A percentile compares a stretch with the other conserved stretches of the same genome.
phyloP scores from a whole-genome alignment of 2,329 filamentous ascomycete genomes.

The Alternaria triticimaculans region DNA sequence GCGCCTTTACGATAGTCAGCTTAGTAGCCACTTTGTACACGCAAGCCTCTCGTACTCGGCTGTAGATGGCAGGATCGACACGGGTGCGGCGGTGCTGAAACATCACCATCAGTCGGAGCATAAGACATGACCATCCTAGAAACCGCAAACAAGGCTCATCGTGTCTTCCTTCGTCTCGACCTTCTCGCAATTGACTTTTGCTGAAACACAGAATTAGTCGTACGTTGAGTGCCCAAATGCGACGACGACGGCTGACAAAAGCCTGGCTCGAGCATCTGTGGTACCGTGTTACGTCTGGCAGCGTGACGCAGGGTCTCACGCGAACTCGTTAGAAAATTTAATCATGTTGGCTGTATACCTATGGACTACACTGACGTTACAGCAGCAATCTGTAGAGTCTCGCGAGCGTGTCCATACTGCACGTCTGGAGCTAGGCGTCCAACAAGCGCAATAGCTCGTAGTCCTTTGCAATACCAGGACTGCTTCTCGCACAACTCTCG shows the following conservation, averaged over 20 bases:
- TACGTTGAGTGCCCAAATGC: neutral
- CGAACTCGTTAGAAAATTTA: neutral
- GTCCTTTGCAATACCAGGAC: constrained; percentile 46
- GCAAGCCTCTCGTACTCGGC: constrained; percentile 12
- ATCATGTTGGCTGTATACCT: neutral
- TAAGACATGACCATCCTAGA: neutral
- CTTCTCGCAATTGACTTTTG: neutral
- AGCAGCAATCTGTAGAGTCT: neutral
- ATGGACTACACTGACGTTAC: neutral
- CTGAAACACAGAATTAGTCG: neutral
- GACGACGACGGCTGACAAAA: neutral
- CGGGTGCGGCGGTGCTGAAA: neutral
- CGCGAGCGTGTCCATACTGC: neutral
- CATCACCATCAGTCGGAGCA: neutral
- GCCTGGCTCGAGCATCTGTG: neutral
- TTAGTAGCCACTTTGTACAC: constrained; percentile 7
- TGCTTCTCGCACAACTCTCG: constrained; percentile 39
- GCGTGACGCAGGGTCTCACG: neutral
- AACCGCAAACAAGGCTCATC: neutral
- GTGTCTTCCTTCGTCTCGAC: neutral
- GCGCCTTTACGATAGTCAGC: constrained; percentile 1
- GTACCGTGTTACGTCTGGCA: constrained; percentile 1
- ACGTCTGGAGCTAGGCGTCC: constrained; percentile 13
- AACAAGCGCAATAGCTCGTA: constrained; percentile 42
- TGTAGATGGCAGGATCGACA: constrained; percentile 3